These are phyloP conservation scores for Macadamia integrifolia DNA, from an alignment of 164 flowering plant genomes.

Conservation along the genomic window DNA sequence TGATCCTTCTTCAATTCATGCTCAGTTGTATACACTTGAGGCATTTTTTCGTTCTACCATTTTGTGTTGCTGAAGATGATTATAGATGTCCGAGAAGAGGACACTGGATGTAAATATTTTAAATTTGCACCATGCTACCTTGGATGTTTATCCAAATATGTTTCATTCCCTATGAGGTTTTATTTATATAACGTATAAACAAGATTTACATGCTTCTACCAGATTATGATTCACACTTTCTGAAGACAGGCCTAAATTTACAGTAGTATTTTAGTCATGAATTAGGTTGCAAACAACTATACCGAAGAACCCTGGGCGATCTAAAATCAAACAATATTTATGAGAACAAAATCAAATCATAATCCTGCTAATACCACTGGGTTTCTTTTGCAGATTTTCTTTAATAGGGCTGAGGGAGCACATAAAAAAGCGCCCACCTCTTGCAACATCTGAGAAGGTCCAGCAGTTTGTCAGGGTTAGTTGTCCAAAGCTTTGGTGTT, in stretches of 20 bases:
- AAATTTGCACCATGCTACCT: neutral
- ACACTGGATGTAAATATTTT: neutral
- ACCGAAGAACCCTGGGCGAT: neutral
- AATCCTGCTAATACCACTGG: neutral
- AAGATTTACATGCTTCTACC: neutral
- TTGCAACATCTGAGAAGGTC: constrained; percentile 96
- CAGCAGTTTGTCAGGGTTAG: constrained; percentile 91
- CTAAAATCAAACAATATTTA: neutral
- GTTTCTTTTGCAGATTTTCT: constrained; percentile 59
- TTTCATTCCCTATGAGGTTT: neutral
- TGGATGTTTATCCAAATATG: neutral
- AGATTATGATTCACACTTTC: neutral
- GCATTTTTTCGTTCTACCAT: neutral
- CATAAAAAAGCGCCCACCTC: constrained; percentile 91
- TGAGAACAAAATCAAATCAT: neutral
- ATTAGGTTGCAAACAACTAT: neutral
- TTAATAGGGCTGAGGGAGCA: constrained; percentile 85
- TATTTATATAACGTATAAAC: neutral
- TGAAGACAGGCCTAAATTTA: neutral
- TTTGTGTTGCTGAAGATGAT: neutral
- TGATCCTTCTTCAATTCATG: neutral
- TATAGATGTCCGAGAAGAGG: too few relatives aligned
- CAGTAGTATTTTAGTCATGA: neutral
- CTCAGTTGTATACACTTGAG: neutral
- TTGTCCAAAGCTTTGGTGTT: neutral